Base-by-base conservation (phyloP, 768 basidiomycete genomes). In the Xerocomellus intermedius region DNA sequence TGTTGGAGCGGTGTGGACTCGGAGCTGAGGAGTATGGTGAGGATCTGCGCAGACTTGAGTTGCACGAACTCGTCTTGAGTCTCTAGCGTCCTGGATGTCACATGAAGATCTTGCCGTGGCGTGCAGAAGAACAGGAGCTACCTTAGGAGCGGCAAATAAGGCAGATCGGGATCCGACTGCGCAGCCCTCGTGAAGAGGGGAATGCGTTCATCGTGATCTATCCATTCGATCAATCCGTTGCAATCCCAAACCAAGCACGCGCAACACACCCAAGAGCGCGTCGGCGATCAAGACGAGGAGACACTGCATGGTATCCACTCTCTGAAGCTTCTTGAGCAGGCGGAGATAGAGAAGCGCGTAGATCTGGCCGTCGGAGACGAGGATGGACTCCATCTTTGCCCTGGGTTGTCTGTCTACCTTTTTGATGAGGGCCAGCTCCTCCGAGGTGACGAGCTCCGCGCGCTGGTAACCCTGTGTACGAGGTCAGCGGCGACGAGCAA, bases 61-160 rank as follows among this genome's bases (percentile, higher is more conserved):
- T 95, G 92, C n/a, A 92, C 86, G 61, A 97, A 98, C 68, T 98
- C 95, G 69, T 98, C 97, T 61, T 86, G 87, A 13, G 87, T 83
- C 37, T 91, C 87, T 44, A 97, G 75, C 33, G 86, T 84, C 63
- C 92, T 96, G 60, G 26, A 50, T 36, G 45, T 32, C 41, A 32
- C 26, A 32, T 52, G 22, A 71, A 35, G n/a, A 39, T 19, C n/a
- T 43, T 5, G 26, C 26, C 24, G 48, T 22, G 12, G 44, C 36
- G 49, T 16, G 26, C 47, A 36, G 21, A 24, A n/a, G 21, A 45
- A 16, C 19, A 46, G 42, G 10, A 22, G 35, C 46, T 65, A 90
- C 93, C 86, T 81, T 48, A 93, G 77, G n/a, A 94, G 75, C 2
- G 91, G 88, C 8, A 75, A 72, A 66, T 89, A 94, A 2, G 93